Conservation (phyloP, 306 rosid genomes). For the Sicyos baderoa region DNA sequence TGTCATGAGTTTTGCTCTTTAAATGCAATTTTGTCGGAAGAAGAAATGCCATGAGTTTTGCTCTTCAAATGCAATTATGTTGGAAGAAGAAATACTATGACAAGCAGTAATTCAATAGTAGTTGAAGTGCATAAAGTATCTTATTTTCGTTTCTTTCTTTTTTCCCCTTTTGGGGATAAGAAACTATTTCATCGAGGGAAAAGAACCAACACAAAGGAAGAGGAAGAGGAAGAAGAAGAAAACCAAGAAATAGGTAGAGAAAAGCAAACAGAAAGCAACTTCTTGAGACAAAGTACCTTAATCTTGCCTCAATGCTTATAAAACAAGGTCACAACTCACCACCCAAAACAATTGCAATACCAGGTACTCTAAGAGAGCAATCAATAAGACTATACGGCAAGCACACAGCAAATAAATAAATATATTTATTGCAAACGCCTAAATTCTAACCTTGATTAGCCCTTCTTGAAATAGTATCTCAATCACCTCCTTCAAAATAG, state of each 20-base stretch:
- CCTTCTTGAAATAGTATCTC: conserved; percentile 97
- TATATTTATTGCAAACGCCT: neutral
- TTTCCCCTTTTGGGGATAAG: too few relatives aligned
- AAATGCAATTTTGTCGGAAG: too few relatives aligned
- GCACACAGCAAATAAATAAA: neutral
- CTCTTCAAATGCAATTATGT: too few relatives aligned
- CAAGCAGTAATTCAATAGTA: too few relatives aligned
- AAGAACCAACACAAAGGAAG: neutral
- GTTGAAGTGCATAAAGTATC: too few relatives aligned
- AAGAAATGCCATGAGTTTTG: too few relatives aligned
- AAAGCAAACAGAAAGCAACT: neutral
- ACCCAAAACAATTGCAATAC: neutral
- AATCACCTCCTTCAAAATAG: conserved; percentile 92
- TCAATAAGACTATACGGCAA: neutral
- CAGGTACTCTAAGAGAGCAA: neutral
- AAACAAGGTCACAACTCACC: neutral
- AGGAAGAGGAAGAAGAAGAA: neutral
- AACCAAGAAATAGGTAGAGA: neutral
- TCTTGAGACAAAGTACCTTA: neutral
- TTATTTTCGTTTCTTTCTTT: too few relatives aligned
- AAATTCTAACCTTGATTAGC: conserved; percentile 65
- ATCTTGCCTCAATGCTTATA: neutral
- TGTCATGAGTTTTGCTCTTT: too few relatives aligned
- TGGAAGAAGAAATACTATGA: too few relatives aligned
- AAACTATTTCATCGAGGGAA: neutral